phyloP scores from a whole-genome alignment of 441 rosid species.

The Corymbia citriodora region DNA sequence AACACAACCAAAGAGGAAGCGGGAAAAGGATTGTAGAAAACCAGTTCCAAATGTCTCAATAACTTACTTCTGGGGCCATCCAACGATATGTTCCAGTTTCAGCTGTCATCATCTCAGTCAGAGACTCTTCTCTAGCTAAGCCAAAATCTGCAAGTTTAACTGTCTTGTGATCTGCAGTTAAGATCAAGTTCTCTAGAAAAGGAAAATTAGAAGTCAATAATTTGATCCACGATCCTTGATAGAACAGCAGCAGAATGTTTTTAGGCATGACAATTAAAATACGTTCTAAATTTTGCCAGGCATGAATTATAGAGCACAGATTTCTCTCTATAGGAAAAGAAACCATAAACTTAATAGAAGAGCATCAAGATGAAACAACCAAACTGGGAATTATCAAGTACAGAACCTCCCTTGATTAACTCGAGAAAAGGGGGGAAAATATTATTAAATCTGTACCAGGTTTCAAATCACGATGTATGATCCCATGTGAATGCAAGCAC shows the following conservation, averaged over 20 bases:
- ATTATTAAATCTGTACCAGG: constrained; percentile 50
- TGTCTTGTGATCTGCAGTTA: constrained; percentile 74
- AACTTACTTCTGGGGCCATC: constrained; percentile 96
- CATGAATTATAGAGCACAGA: neutral
- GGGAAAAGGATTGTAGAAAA: neutral
- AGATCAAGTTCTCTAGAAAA: constrained; percentile 74
- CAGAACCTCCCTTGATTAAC: neutral
- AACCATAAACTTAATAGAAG: neutral
- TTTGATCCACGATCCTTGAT: neutral
- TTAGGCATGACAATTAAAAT: neutral
- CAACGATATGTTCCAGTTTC: constrained; percentile 96
- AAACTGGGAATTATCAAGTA: neutral
- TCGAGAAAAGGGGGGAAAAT: neutral
- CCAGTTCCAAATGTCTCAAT: neutral
- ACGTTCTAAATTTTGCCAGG: neutral
- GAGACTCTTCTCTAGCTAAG: constrained; percentile 94
- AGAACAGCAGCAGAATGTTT: neutral
- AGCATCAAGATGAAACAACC: neutral
- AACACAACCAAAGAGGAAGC: neutral
- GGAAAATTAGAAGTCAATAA: neutral
- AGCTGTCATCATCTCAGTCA: constrained; percentile 99
- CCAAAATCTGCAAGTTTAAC: constrained; percentile 96
- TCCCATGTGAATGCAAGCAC: constrained; percentile 88
- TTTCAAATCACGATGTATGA: constrained; percentile 95
- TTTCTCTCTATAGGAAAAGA: neutral